Evolutionary conservation across 768 basidiomycete species (phyloP), one percentile per base, ranked within the genome.

Genomic region (Sporobolomyces pararoseus): DNA sequence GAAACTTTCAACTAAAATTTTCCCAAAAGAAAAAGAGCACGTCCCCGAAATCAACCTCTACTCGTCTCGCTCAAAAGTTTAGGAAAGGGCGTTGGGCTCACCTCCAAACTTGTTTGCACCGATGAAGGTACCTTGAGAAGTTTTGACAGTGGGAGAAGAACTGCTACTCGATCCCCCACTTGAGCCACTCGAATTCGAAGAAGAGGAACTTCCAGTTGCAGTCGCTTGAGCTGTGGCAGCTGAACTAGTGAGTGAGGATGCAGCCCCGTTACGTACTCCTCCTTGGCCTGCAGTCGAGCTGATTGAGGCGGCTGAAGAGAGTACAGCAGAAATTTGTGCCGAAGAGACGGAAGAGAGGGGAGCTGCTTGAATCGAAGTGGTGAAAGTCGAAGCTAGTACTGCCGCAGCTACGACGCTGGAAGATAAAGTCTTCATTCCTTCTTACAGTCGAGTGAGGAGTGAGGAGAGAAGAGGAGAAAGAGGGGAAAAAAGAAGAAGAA

Each of bases 1-100:
- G 83, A 85, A 87, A 73, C 80, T 68, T 6, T 86, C 84, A 14
- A 83, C 82, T 59, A 35, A 17, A 16, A n/a, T 9, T 42, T 9
- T 9, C 10, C 10, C 39, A 42, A 42, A 42, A 9, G 10, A 42
- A 17, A 9, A 17, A 42, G 39, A 42, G 39, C 39, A 9, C 39
- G 10, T 9, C 17, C 10, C 10, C 17, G 17, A 42, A 42, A 17
- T 42, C 39, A 42, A 17, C 39, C 39, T n/a, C n/a, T n/a, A n/a
- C n/a, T n/a, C 37, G 19, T 58, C 14, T 42, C 39, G 39, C 23
- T n/a, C 55, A 13, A 10, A 9, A 47, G 7, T 47, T 23, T 13
- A 23, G 7, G 7, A 47, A 47, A 42, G 23, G 37, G 4, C 25
- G 23, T 16, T 29, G 19, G 9, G 46, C 58, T 59, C 29, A 46